Evolutionary conservation across 352 stramenopile species (phyloP), one percentile per base, ranked within the genome.

Genomic region (Phytophthora citrophthora): DNA sequence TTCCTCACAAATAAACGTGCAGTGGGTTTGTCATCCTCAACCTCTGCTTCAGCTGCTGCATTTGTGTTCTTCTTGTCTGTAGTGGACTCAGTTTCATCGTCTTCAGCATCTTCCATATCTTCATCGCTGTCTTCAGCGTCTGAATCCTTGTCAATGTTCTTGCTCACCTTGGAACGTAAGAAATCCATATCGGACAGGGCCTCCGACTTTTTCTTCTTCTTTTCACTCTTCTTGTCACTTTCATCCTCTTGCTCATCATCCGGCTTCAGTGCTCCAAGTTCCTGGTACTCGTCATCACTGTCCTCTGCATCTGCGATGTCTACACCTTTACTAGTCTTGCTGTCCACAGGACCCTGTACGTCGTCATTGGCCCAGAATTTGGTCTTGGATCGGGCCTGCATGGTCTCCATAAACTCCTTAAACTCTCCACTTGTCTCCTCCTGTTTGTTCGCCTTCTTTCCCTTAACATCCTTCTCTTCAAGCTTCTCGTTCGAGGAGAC

Each of bases 1-100:
- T 99, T 99, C 26, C 96, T 82, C 41, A 99, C 79, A 79, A 99
- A 99, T 39, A 99, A 76, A 32, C 98, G 89, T n/a, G 85, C 75
- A 13, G 72, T 86, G 13, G 77, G 83, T 50, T 83, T 80, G 9
- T 82, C 62, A 0, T 78, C 71, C 36, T 70, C 65, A 12, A 13
- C 7, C 2, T 62, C 65, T 24, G 69, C 36, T 39, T 52, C 40
- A 39, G 41, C 44, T 50, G 29, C 41, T 53, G 41, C 38, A 34
- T 34, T 34, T 12, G n/a, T 18, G 27, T 13, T 46, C 31, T 64
- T 64, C 27, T 53, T 70, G 4, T 44, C 36, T 16, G 8, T 36
- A 4, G 46, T 38, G 26, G 18, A 11, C n/a, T 61, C 47, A 40
- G 54, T 16, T 29, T 48, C 59, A 9, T 64, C 20, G 9, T 44